phyloP scores from a whole-genome alignment of 2,329 filamentous ascomycete species.

The Sarocladiaceae sp. region DNA sequence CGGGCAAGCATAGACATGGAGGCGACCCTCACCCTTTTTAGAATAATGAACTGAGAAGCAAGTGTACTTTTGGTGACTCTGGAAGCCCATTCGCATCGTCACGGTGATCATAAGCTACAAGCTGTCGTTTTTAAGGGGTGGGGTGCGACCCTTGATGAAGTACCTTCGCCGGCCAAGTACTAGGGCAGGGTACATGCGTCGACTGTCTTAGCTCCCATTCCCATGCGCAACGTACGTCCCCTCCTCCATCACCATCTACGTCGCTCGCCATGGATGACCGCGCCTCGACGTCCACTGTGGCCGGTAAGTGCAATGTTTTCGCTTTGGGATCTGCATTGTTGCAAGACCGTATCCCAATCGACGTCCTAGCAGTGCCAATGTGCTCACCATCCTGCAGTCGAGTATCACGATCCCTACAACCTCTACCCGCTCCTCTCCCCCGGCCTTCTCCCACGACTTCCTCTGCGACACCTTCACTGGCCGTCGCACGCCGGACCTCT shows the following conservation, averaged over 20 bases:
- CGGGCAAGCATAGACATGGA: not conserved
- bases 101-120: no score
- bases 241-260: not conserved
- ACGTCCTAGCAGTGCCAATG: not conserved
- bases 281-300: conserved; percentile 5
- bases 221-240: no score
- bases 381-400: conserved; percentile 51
- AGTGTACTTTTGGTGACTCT: no score
- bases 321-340: no score
- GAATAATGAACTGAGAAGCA: conserved; percentile 6
- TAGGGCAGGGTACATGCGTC: no score
- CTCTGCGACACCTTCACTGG: conserved; percentile 91
- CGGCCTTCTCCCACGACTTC: conserved; percentile 70
- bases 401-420: conserved; percentile 90
- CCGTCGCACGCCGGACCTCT: conserved; percentile 88
- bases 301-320: conserved; percentile 2
- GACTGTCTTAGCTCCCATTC: not conserved
- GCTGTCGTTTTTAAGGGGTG: no score
- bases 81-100: no score
- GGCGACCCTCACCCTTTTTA: not conserved
- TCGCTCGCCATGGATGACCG: not conserved
- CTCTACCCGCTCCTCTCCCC: conserved; percentile 78
- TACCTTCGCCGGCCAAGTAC: no score
- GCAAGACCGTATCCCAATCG: not conserved
- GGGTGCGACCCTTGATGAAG: no score